phyloP scores from a whole-genome alignment of 192 early-diverging fungal species.

The Dissophora ornata region DNA sequence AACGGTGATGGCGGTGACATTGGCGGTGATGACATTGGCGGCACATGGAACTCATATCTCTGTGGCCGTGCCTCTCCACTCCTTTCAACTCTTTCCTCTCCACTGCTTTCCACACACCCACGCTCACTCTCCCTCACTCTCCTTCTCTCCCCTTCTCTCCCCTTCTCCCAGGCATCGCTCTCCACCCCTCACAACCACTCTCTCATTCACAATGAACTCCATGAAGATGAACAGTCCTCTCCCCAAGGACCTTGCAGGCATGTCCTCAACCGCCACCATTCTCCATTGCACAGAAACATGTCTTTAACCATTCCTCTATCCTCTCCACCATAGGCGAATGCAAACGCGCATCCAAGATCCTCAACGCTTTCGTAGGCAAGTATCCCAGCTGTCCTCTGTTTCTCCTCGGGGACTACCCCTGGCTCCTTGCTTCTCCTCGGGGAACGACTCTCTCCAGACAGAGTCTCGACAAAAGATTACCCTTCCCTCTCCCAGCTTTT shows the following conservation, averaged over 20 bases:
- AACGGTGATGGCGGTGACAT: too few relatives aligned
- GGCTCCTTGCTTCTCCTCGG: neutral
- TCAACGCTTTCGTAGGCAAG: slow-evolving; percentile 65
- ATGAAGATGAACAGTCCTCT: slow-evolving; percentile 53
- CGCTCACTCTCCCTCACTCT: too few relatives aligned
- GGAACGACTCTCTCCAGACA: neutral
- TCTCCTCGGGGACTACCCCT: neutral
- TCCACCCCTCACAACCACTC: neutral
- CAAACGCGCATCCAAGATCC: slow-evolving; percentile 62
- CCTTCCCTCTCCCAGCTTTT: too few relatives aligned
- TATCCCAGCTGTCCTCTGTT: neutral
- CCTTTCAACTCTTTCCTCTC: too few relatives aligned
- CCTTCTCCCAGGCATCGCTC: neutral
- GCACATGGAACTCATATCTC: too few relatives aligned
- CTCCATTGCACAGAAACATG: neutral
- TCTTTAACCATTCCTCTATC: neutral
- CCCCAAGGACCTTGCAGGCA: slow-evolving; percentile 49
- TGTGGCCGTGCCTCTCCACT: too few relatives aligned
- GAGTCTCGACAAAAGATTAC: too few relatives aligned
- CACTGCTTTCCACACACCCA: too few relatives aligned
- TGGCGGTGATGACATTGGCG: too few relatives aligned
- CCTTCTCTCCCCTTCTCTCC: neutral
- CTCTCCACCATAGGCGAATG: slow-evolving; percentile 55
- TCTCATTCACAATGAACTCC: slow-evolving; percentile 29
- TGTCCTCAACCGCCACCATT: neutral